phyloP scores from a whole-genome alignment of 148 eudicot species.

The Gaultheria prostrata region DNA sequence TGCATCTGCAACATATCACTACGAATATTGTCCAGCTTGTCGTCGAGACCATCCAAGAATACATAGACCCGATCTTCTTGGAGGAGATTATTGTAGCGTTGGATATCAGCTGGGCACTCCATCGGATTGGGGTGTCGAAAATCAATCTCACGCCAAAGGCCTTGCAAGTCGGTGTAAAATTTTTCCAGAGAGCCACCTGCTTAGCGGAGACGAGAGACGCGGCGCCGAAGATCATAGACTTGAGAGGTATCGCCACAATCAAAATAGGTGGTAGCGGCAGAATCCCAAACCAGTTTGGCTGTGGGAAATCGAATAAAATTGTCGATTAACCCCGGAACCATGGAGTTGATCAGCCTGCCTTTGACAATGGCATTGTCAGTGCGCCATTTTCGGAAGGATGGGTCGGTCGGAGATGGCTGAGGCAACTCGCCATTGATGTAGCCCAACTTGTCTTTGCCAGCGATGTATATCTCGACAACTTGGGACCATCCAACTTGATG shows the following conservation, averaged over 20 bases:
- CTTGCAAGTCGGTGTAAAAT: background rate
- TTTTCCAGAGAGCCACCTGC: background rate
- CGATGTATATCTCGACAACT: conserved; percentile 16
- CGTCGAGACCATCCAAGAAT: background rate
- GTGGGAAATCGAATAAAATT: background rate
- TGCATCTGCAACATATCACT: background rate
- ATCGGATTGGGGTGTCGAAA: background rate
- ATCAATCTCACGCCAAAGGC: background rate
- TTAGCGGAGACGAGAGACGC: background rate
- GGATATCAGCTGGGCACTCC: background rate
- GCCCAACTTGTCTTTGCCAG: background rate
- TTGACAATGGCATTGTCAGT: background rate
- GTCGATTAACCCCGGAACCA: background rate
- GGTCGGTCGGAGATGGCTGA: background rate
- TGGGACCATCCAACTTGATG: conserved; percentile 20
- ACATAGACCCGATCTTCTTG: background rate
- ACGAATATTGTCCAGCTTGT: no score
- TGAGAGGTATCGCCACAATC: background rate
- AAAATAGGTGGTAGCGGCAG: background rate
- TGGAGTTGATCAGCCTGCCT: conserved; percentile 10
- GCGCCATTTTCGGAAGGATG: background rate
- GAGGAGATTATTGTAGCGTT: background rate
- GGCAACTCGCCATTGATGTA: no score
- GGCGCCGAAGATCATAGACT: background rate
- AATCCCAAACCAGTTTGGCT: background rate